phyloP scores from a whole-genome alignment of 192 early-diverging fungal species.

The Coemansia asiatica region DNA sequence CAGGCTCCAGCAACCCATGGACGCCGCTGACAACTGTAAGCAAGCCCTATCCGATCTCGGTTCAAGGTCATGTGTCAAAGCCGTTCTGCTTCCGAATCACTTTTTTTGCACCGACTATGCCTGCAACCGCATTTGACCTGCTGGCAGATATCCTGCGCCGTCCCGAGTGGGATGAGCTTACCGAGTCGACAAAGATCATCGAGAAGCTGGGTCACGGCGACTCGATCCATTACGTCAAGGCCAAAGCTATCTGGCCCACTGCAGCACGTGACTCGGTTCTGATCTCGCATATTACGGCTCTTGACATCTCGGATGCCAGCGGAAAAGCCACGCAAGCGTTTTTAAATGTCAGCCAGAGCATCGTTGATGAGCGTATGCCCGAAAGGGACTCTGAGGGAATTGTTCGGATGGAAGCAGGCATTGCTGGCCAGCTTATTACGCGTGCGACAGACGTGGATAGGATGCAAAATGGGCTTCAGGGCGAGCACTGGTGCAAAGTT shows the following conservation, averaged over 20 bases:
- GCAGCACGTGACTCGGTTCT: conserved; percentile 51
- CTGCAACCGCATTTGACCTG: conserved; percentile 48
- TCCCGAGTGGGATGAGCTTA: conserved; percentile 53
- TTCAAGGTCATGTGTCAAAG: conserved; percentile 38
- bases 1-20: conserved; percentile 18
- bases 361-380: conserved; percentile 35
- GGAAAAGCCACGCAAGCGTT: conserved; percentile 11
- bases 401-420: conserved; percentile 54
- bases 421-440: conserved; percentile 53
- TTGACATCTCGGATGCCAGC: conserved; percentile 6
- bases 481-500: conserved; percentile 36
- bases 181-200: conserved; percentile 35
- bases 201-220: conserved; percentile 36
- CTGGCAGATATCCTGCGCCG: conserved; percentile 42
- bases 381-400: conserved; percentile 27
- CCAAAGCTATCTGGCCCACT: conserved; percentile 54
- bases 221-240: conserved; percentile 50
- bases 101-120: conserved; percentile 35
- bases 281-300: conserved; percentile 33
- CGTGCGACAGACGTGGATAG: conserved; percentile 14
- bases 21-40: conserved; percentile 18
- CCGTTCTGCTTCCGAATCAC: conserved; percentile 49
- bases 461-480: conserved; percentile 16
- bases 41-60: conserved; percentile 38
- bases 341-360: conserved; percentile 49